Percentiles rank a stretch among this genome's conserved stretches.
Conservation (phyloP, 148 eudicot species). For the Vaccinium vitisidaea region DNA sequence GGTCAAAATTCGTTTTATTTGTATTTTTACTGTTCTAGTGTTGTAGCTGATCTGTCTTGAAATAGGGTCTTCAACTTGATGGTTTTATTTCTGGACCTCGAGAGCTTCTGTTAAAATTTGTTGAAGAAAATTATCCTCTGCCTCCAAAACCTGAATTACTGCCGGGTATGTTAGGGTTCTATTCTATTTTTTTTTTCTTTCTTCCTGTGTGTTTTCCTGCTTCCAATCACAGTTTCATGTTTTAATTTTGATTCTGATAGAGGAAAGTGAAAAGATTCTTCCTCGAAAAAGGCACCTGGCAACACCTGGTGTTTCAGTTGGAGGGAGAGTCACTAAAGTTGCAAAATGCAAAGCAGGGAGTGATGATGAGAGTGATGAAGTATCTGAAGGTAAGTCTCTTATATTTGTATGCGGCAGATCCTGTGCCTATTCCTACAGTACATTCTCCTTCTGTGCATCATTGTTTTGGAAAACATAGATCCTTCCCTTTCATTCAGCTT, state of each 20-base stretch:
- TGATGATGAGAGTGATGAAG: conserved; percentile 68
- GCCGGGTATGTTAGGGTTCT: conserved; percentile 44
- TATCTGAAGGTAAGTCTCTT: conserved; percentile 63
- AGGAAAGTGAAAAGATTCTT: conserved; percentile 67
- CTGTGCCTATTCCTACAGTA: not conserved
- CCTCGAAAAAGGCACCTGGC: conserved; percentile 69
- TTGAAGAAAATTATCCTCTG: conserved; percentile 88
- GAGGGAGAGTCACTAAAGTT: conserved; percentile 84
- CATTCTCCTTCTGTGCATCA: not conserved
- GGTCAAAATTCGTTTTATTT: not conserved
- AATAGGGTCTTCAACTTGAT: conserved; percentile 88
- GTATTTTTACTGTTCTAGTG: not conserved
- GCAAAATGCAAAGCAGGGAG: conserved; percentile 70
- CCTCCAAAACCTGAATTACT: conserved; percentile 84
- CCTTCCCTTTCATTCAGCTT: not conserved
- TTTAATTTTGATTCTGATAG: conserved; percentile 30
- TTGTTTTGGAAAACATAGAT: not conserved
- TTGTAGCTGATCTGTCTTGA: conserved; percentile 15
- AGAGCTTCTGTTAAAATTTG: conserved; percentile 91
- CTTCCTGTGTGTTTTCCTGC: not conserved
- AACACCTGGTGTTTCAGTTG: conserved; percentile 65
- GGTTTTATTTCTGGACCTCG: conserved; percentile 98
- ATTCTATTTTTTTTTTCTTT: conserved; percentile 7
- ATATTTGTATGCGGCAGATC: not conserved
- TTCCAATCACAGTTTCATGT: not conserved